A percentile compares a stretch with the other conserved stretches of the same genome.
These are phyloP conservation scores for Pseudognaphalium luteoalbum DNA, from an alignment of 129 eudicot species.

Conservation along the genomic window DNA sequence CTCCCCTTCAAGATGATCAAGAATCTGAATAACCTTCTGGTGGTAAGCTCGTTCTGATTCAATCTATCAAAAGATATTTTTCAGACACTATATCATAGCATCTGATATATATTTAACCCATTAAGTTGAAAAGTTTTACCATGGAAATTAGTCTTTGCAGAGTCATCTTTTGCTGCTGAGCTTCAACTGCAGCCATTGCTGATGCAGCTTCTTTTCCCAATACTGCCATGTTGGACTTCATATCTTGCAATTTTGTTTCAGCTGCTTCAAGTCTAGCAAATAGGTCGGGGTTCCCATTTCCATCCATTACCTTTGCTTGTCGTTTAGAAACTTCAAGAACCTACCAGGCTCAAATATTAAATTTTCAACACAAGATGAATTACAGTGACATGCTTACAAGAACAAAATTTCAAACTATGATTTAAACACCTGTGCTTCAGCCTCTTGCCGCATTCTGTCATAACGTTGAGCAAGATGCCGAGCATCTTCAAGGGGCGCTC, in stretches of 20 bases:
- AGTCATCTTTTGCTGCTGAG: conserved; percentile 91
- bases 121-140: conserved; percentile 43
- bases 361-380: neutral
- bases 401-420: neutral
- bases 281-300: conserved; percentile 58
- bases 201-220: conserved; percentile 92
- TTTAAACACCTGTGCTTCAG: conserved; percentile 83
- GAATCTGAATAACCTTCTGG: conserved; percentile 80
- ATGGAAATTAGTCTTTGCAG: conserved; percentile 78
- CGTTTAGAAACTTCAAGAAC: conserved; percentile 90
- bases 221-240: conserved; percentile 76
- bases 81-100: conserved; percentile 8
- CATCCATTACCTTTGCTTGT: conserved; percentile 76
- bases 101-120: conserved; percentile 15
- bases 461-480: conserved; percentile 95
- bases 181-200: conserved; percentile 97
- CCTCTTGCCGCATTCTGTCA: conserved; percentile 90
- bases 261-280: conserved; percentile 77
- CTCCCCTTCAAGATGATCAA: conserved; percentile 91
- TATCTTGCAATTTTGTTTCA: conserved; percentile 72
- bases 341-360: conserved; percentile 42
- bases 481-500: conserved; percentile 96
- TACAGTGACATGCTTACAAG: neutral
- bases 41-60: conserved; percentile 93
- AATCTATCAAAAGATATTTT: conserved; percentile 46